These are phyloP conservation scores for Aphanomyces astaci DNA, from an alignment of 352 stramenopile genomes.

Conservation along the genomic window DNA sequence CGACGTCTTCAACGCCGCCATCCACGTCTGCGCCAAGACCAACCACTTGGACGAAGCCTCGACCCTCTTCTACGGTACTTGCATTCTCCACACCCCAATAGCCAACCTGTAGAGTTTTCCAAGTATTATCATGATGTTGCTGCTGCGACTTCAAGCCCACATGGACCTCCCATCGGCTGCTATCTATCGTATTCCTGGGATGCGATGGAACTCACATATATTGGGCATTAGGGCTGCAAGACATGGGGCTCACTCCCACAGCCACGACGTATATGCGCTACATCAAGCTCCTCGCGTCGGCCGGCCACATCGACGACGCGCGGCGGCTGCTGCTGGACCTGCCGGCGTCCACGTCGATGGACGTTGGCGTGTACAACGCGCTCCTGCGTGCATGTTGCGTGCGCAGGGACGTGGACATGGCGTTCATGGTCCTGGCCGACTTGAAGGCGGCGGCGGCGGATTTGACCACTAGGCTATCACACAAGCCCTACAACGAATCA, in stretches of 20 bases:
- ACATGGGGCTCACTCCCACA: neutral
- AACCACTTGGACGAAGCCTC: neutral
- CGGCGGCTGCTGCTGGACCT: neutral
- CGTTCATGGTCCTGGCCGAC: neutral
- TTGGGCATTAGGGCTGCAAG: slow-evolving; percentile 3
- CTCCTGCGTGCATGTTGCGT: neutral
- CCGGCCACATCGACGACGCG: neutral
- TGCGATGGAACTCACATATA: too few species aligned
- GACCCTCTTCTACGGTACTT: neutral
- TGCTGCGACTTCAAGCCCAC: too few species aligned
- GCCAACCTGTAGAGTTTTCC: too few species aligned
- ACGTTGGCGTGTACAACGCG: neutral
- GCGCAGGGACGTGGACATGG: neutral
- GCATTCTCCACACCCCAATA: too few species aligned
- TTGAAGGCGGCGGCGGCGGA: too few species aligned
- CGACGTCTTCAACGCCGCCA: slow-evolving; percentile 17
- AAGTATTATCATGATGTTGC: too few species aligned
- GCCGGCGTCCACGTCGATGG: neutral
- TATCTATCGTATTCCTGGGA: too few species aligned
- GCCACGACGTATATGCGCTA: neutral
- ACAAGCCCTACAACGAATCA: too few species aligned
- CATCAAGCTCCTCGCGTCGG: neutral
- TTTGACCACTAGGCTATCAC: too few species aligned
- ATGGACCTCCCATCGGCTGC: too few species aligned
- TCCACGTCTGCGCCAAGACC: slow-evolving; percentile 9